Evolutionary conservation across 2,329 filamentous ascomycete species (phyloP).

Genomic region (Neonectria sp.): DNA sequence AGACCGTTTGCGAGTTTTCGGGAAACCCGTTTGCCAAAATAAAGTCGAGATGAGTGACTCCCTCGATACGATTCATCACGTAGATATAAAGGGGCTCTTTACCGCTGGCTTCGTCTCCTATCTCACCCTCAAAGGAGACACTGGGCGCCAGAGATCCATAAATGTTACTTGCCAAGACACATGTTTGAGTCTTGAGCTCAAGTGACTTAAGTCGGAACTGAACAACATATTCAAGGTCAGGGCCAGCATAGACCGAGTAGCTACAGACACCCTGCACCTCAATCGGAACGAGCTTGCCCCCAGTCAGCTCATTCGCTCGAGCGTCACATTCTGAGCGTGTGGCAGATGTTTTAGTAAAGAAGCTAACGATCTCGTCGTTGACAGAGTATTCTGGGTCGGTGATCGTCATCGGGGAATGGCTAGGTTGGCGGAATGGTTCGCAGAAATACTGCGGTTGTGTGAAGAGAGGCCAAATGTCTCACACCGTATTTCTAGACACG

Average conservation of each 20-base stretch:
- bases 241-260: conserved; percentile 58
- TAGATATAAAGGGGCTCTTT: conserved; percentile 56
- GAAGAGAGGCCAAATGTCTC: too few species aligned
- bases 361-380: conserved; percentile 42
- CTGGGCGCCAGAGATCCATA: conserved; percentile 50
- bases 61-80: conserved; percentile 53
- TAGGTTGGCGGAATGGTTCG: too few species aligned
- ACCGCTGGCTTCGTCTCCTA: conserved; percentile 42
- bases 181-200: conserved; percentile 50
- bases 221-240: conserved; percentile 51
- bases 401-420: too few species aligned
- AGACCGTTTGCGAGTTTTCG: conserved; percentile 52
- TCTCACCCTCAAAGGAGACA: conserved; percentile 45
- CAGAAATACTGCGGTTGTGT: too few species aligned
- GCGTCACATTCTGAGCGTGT: conserved; percentile 37
- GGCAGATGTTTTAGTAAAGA: conserved; percentile 47
- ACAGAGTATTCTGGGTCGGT: background rate
- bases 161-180: conserved; percentile 46
- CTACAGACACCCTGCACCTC: conserved; percentile 55
- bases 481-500: too few species aligned
- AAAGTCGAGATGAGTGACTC: conserved; percentile 55
- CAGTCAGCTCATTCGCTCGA: conserved; percentile 47
- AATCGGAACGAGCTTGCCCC: conserved; percentile 48
- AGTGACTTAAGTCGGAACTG: conserved; percentile 57
- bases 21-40: conserved; percentile 53